Evolutionary conservation across 2,329 filamentous ascomycete genomes (phyloP).

Genomic region (Clathrospora elynae): DNA sequence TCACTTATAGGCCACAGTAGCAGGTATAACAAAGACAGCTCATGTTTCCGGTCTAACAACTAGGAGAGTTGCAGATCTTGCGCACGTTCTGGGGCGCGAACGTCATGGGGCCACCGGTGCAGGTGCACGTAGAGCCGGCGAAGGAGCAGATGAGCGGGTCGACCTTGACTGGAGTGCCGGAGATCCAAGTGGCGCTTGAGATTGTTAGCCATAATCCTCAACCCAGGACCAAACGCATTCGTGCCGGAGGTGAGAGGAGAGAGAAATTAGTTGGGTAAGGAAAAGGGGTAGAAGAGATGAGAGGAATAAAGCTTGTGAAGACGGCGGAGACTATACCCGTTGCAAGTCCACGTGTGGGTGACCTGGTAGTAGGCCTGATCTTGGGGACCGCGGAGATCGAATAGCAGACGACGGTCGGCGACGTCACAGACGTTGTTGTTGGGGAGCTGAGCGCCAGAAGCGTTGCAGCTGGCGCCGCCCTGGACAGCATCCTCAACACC

Average conservation of each 20-base stretch:
- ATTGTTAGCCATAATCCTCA: slow-evolving; percentile 4
- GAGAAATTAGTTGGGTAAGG: background rate
- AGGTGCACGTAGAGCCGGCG: slow-evolving; percentile 10
- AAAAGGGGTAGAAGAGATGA: slow-evolving; percentile 7
- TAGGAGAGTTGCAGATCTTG: slow-evolving; percentile 24
- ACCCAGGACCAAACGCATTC: too few relatives aligned
- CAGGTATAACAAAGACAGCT: too few relatives aligned
- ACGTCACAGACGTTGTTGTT: slow-evolving; percentile 30
- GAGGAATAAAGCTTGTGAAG: too few relatives aligned
- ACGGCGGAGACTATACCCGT: too few relatives aligned
- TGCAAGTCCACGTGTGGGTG: slow-evolving; percentile 37
- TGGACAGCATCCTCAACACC: slow-evolving; percentile 26
- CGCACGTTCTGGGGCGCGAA: slow-evolving; percentile 30
- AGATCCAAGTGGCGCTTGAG: slow-evolving; percentile 27
- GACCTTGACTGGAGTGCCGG: slow-evolving; percentile 22
- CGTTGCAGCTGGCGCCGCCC: slow-evolving; percentile 26
- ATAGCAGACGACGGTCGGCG: slow-evolving; percentile 23
- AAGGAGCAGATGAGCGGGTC: slow-evolving; percentile 18
- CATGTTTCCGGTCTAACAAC: slow-evolving; percentile 10
- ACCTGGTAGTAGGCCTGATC: slow-evolving; percentile 32
- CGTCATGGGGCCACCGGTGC: slow-evolving; percentile 12
- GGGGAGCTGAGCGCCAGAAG: slow-evolving; percentile 19
- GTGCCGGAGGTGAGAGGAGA: too few relatives aligned
- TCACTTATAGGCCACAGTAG: too few relatives aligned
- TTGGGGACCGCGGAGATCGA: slow-evolving; percentile 27